Percentiles rank a stretch among this genome's conserved stretches.
phyloP scores from a whole-genome alignment of 139 green algal genomes.

The Chara braunii region DNA sequence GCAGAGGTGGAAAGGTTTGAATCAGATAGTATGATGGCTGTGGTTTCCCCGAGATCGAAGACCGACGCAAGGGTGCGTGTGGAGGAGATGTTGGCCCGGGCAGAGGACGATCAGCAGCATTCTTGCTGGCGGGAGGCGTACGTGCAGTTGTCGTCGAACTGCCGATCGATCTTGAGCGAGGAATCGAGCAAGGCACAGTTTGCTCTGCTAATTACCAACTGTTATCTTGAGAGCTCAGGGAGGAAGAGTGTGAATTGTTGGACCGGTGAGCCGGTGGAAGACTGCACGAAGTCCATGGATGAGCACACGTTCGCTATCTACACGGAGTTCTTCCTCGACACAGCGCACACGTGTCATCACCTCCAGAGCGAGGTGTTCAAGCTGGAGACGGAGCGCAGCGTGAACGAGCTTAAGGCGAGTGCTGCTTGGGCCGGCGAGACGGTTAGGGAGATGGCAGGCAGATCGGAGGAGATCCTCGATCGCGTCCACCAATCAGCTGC shows the following conservation, averaged over 20 bases:
- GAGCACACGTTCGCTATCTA: conserved; percentile 28
- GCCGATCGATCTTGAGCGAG: conserved; percentile 10
- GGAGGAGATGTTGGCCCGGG: neutral
- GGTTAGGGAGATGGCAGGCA: conserved; percentile 4
- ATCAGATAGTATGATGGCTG: neutral
- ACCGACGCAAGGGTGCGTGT: neutral
- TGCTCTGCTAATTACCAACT: conserved; percentile 22
- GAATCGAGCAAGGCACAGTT: conserved; percentile 15
- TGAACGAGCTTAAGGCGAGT: conserved; percentile 26
- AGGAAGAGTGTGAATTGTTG: conserved; percentile 1
- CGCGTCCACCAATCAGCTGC: neutral
- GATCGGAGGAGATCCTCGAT: conserved; percentile 10
- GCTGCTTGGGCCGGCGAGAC: conserved; percentile 19
- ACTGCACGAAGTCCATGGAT: conserved; percentile 13
- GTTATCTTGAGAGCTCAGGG: conserved; percentile 12
- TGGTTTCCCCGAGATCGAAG: neutral
- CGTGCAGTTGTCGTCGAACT: conserved; percentile 6
- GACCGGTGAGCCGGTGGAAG: too few relatives aligned
- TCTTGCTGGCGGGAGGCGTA: conserved; percentile 25
- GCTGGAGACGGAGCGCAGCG: conserved; percentile 16
- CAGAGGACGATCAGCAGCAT: neutral
- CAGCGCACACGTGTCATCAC: conserved; percentile 15
- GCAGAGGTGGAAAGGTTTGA: neutral
- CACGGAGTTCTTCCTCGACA: conserved; percentile 28
- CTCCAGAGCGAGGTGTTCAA: conserved; percentile 30